Evolutionary conservation across 495 filamentous ascomycete species (phyloP).

Genomic region (Cenococcum geophilum): DNA sequence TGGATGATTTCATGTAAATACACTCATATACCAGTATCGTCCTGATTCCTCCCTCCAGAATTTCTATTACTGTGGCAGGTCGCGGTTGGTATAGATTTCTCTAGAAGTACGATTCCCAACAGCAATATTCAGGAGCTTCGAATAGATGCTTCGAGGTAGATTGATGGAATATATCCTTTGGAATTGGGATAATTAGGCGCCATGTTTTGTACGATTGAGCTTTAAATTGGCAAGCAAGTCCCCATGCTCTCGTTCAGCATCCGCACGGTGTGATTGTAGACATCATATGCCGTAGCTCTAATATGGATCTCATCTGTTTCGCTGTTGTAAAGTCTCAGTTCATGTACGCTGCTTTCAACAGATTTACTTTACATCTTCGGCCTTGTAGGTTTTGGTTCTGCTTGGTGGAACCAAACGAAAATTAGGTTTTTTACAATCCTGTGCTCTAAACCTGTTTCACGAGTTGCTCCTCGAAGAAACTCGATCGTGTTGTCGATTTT

Average conservation of each 20-base stretch:
- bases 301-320: conserved; percentile 12
- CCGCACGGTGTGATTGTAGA: conserved; percentile 35
- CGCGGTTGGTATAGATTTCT: no score
- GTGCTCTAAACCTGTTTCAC: conserved; percentile 67
- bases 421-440: conserved; percentile 70
- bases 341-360: no score
- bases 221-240: conserved; percentile 29
- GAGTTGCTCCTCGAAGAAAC: conserved; percentile 67
- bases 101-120: no score
- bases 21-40: background rate
- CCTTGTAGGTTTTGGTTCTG: background rate
- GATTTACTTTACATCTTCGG: conserved; percentile 5
- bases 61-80: no score
- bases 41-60: background rate
- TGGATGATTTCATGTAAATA: conserved; percentile 68
- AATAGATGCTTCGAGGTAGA: no score
- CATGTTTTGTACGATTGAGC: no score
- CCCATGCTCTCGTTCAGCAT: conserved; percentile 42
- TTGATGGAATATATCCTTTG: no score
- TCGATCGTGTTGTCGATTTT: conserved; percentile 66
- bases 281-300: conserved; percentile 32
- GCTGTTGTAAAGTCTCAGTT: background rate
- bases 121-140: no score
- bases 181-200: no score
- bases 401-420: conserved; percentile 50